Percentiles rank a stretch among this genome's conserved stretches.
These are phyloP conservation scores for Diversispora epigaea DNA, from an alignment of 192 early-diverging fungal genomes.

Conservation along the genomic window DNA sequence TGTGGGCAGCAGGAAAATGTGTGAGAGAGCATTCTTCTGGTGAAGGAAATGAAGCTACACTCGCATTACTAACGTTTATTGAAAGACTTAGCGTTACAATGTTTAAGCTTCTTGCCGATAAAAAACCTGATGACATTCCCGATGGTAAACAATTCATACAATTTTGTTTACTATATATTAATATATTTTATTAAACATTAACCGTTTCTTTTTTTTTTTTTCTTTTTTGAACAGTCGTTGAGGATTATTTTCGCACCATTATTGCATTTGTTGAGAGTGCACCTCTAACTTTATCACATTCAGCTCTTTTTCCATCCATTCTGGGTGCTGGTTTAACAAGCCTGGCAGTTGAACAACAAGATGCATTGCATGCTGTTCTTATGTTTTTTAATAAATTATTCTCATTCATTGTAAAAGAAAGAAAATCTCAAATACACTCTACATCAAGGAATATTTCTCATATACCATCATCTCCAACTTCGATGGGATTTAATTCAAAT, in stretches of 20 bases:
- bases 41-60: slow-evolving; percentile 49
- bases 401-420: slow-evolving; percentile 34
- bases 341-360: slow-evolving; percentile 52
- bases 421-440: slow-evolving; percentile 22
- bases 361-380: slow-evolving; percentile 52
- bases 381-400: slow-evolving; percentile 50
- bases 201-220: neutral
- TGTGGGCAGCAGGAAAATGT: slow-evolving; percentile 77
- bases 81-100: slow-evolving; percentile 64
- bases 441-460: slow-evolving; percentile 28
- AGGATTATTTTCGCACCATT: slow-evolving; percentile 73
- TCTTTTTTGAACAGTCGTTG: slow-evolving; percentile 56
- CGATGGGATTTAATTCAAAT: slow-evolving; percentile 33
- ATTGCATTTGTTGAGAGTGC: slow-evolving; percentile 47
- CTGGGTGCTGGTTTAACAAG: slow-evolving; percentile 67
- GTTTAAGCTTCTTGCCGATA: slow-evolving; percentile 53
- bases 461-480: slow-evolving; percentile 6
- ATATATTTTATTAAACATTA: neutral
- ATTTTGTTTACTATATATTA: neutral
- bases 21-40: slow-evolving; percentile 64
- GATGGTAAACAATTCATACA: slow-evolving; percentile 55
- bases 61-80: slow-evolving; percentile 52
- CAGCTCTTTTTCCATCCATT: slow-evolving; percentile 51
- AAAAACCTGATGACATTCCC: slow-evolving; percentile 56
- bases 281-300: slow-evolving; percentile 57